Conservation (phyloP, 2,329 filamentous ascomycete genomes). For the Chaetomium globosum region DNA sequence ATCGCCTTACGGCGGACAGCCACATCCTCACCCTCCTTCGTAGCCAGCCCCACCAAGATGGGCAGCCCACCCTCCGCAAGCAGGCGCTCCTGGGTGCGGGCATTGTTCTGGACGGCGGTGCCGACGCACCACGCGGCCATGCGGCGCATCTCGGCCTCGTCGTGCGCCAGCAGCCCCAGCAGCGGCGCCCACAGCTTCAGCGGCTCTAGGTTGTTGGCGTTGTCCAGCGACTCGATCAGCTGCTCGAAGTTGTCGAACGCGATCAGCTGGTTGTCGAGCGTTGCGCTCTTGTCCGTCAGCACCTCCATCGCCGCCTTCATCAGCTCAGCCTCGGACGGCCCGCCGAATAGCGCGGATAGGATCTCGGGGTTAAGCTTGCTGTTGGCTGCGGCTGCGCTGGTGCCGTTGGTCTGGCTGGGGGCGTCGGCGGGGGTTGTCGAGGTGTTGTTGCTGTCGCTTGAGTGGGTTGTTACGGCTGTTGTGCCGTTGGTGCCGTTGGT, state of each 20-base stretch:
- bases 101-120: slow-evolving; percentile 96
- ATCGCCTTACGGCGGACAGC: slow-evolving; percentile 82
- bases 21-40: slow-evolving; percentile 60
- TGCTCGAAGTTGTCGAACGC: slow-evolving; percentile 97
- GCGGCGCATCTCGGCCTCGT: slow-evolving; percentile 71
- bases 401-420: slow-evolving; percentile 24
- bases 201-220: slow-evolving; percentile 87
- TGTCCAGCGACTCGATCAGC: slow-evolving; percentile 88
- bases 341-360: slow-evolving; percentile 75
- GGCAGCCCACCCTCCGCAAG: slow-evolving; percentile 67
- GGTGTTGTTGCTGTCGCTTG: slow-evolving; percentile 33
- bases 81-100: slow-evolving; percentile 74
- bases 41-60: slow-evolving; percentile 66
- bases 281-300: slow-evolving; percentile 64
- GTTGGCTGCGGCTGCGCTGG: slow-evolving; percentile 37
- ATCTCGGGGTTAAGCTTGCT: slow-evolving; percentile 66
- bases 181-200: slow-evolving; percentile 82
- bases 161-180: slow-evolving; percentile 66
- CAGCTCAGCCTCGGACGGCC: slow-evolving; percentile 84
- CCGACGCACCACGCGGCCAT: slow-evolving; percentile 95
- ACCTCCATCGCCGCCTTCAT: slow-evolving; percentile 85
- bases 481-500: slow-evolving; percentile 36
- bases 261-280: slow-evolving; percentile 73
- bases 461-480: slow-evolving; percentile 9
- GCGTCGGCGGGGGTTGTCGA: slow-evolving; percentile 30